Evolutionary conservation across 805 yeast species (phyloP), one percentile per base, ranked within the genome.

Genomic region (Metschnikowia proteae): DNA sequence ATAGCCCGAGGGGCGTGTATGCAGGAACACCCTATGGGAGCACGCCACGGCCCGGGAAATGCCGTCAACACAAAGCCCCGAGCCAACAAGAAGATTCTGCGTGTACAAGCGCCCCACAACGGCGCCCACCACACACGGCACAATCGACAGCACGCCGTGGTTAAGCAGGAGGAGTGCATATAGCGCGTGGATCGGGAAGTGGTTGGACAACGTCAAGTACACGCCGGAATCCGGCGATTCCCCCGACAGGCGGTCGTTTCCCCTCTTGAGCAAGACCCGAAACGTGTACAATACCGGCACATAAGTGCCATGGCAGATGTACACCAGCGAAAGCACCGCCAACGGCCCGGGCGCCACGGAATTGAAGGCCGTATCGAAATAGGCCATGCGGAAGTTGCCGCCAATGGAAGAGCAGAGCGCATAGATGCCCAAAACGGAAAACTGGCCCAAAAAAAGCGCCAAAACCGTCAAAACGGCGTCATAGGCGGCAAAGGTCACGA

Each of bases 401-500:
- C 49, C 46, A 38, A 35, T 27, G 6, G 51, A n/a, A 6, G 51
- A 8, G 10, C 22, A 13, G 22, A 45, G 17, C 3, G 81, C 82
- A 2, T 73, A 60, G 0, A 76, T 63, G 6, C 74, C 62, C 5
- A 59, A 50, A 30, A 59, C 53, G 25, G 57, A 41, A 13, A 69
- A 51, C 48, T 73, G 76, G 51, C 79, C 81, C 13, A 79, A 29
- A 43, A 73, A 67, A 64, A 75, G 70, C 33, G 74, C 47, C 1
- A 71, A 34, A 9, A 72, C 62, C 4, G 75, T 61, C 6, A 66
- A 56, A 4, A 73, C 51, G 1, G 76, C 62, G 50, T 82, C 82
- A 66, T 82, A 83, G 1, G 74, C 11, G 26, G 71, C 71, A 33
- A 77, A 65, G 36, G 81, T 55, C 1, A 71, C 47, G 2, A 82